Conservation (phyloP, 805 yeast genomes). For the Saccharomycopsis schoenii region DNA sequence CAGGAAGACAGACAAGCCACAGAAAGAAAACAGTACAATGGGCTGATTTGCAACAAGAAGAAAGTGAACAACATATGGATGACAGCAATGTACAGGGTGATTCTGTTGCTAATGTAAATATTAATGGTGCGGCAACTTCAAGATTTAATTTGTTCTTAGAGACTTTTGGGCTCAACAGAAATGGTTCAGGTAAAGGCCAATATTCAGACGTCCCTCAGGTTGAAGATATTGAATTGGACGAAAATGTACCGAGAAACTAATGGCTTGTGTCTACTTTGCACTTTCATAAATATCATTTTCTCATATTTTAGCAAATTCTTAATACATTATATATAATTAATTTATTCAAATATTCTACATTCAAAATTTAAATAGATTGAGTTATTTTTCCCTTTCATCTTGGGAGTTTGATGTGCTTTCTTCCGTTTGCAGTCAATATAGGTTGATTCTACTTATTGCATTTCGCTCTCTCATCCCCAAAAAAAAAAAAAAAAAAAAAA, state of each 20-base stretch:
- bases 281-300: not conserved
- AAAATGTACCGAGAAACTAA: not conserved
- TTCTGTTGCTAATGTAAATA: not conserved
- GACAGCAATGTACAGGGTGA: not conserved
- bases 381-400: no score
- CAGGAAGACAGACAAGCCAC: not conserved
- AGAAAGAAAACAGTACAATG: conserved; percentile 19
- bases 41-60: conserved; percentile 16
- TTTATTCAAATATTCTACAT: no score
- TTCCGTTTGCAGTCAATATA: no score
- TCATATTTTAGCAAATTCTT: not conserved
- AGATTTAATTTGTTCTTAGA: conserved; percentile 1
- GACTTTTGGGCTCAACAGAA: not conserved
- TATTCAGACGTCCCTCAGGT: not conserved
- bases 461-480: no score
- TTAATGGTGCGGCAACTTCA: not conserved
- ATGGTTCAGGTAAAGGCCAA: not conserved
- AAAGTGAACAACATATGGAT: not conserved
- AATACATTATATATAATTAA: no score
- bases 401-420: no score
- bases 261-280: not conserved
- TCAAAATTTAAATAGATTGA: no score
- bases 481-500: no score
- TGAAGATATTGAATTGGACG: not conserved
- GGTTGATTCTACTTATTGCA: no score